Evolutionary conservation across 2,329 filamentous ascomycete species (phyloP).

Genomic region (Fusarium sp.): DNA sequence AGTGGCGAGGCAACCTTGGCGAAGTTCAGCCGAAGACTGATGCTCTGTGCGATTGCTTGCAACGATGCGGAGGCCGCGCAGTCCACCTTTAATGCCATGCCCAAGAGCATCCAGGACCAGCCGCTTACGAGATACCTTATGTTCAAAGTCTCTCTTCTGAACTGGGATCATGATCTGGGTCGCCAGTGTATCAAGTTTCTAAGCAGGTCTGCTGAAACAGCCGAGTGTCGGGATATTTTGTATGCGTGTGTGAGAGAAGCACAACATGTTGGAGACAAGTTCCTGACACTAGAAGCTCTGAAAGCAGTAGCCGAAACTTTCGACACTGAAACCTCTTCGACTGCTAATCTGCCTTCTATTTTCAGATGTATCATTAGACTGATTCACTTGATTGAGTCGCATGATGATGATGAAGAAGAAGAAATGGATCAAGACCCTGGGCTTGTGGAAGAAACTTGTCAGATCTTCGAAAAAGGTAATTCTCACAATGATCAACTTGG

Average conservation of each 20-base stretch:
- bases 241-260: conserved; percentile 88
- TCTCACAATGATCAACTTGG: conserved; percentile 11
- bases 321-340: conserved; percentile 35
- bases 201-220: conserved; percentile 65
- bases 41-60: conserved; percentile 76
- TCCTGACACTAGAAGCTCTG: conserved; percentile 64
- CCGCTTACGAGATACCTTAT: conserved; percentile 80
- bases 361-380: conserved; percentile 68
- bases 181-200: conserved; percentile 75
- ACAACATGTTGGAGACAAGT: conserved; percentile 73
- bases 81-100: conserved; percentile 70
- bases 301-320: conserved; percentile 53
- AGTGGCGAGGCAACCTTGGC: conserved; percentile 76
- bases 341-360: conserved; percentile 56
- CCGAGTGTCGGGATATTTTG: conserved; percentile 71
- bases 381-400: conserved; percentile 60
- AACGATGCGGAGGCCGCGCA: conserved; percentile 47
- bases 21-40: conserved; percentile 80
- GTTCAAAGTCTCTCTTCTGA: conserved; percentile 79
- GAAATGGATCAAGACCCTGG: background rate
- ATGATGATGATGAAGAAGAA: conserved; percentile 28
- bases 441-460: conserved; percentile 67
- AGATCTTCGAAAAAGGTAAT: conserved; percentile 62
- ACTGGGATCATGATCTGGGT: conserved; percentile 71
- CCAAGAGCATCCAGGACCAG: conserved; percentile 70